These are phyloP conservation scores for Cyanodermella asteris DNA, from an alignment of 2,329 filamentous ascomycete genomes.

Conservation along the genomic window DNA sequence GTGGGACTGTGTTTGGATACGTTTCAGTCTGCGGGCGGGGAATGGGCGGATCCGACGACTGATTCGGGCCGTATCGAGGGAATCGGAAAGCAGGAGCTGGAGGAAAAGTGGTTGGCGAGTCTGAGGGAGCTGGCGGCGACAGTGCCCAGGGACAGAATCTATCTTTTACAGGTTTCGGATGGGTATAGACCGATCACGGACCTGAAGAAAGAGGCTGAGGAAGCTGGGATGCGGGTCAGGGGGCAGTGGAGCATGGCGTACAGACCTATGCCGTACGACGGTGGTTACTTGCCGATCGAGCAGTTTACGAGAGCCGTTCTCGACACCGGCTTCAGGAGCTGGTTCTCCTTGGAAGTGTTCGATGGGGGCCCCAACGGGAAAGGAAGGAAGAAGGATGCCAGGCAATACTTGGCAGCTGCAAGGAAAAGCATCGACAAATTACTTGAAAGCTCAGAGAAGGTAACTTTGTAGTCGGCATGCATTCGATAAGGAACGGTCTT, in stretches of 20 bases:
- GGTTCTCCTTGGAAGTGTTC: conserved; percentile 51
- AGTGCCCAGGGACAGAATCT: conserved; percentile 49
- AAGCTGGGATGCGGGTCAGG: conserved; percentile 34
- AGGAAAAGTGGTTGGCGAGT: conserved; percentile 29
- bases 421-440: too few relatives aligned
- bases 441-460: too few relatives aligned
- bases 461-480: too few relatives aligned
- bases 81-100: conserved; percentile 21
- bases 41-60: conserved; percentile 52
- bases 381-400: conserved; percentile 26
- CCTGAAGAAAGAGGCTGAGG: conserved; percentile 26
- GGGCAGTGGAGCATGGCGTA: conserved; percentile 51
- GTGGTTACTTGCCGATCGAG: conserved; percentile 47
- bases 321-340: conserved; percentile 42
- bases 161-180: conserved; percentile 52
- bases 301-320: conserved; percentile 44
- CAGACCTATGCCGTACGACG: conserved; percentile 45
- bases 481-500: too few relatives aligned
- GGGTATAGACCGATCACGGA: conserved; percentile 42
- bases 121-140: conserved; percentile 32
- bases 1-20: conserved; percentile 58
- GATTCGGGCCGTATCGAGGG: conserved; percentile 34
- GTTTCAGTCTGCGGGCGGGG: conserved; percentile 51
- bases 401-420: too few relatives aligned
- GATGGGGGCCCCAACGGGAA: conserved; percentile 35